Percentiles rank a stretch among this genome's conserved stretches.
These are phyloP conservation scores for Schizothecium vesticola DNA, from an alignment of 495 filamentous ascomycete genomes.

Conservation along the genomic window DNA sequence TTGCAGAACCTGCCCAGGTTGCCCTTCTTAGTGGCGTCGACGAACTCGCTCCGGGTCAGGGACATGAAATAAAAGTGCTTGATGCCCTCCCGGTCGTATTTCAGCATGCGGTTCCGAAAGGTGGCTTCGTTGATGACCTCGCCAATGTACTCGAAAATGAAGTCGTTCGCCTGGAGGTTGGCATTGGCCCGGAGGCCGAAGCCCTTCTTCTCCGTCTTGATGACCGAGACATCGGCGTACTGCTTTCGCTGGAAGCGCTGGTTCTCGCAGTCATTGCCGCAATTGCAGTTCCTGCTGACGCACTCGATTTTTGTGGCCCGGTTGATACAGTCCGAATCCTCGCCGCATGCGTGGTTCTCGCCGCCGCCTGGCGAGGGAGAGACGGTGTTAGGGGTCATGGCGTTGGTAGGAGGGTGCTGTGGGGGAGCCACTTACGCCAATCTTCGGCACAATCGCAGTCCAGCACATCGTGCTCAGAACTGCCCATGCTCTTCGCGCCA, in stretches of 20 bases:
- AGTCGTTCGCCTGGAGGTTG: slow-evolving; percentile 71
- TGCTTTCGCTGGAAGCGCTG: slow-evolving; percentile 89
- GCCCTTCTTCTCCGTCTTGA: slow-evolving; percentile 96
- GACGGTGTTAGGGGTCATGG: slow-evolving; percentile 11
- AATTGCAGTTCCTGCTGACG: slow-evolving; percentile 73
- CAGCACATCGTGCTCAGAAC: slow-evolving; percentile 82
- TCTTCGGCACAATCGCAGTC: slow-evolving; percentile 95
- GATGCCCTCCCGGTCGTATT: slow-evolving; percentile 93
- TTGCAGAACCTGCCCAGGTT: slow-evolving; percentile 98
- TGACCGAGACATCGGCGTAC: slow-evolving; percentile 87
- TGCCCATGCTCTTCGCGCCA: slow-evolving; percentile 80
- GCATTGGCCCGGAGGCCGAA: slow-evolving; percentile 81
- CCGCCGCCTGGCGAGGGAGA: slow-evolving; percentile 51
- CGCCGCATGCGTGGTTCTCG: slow-evolving; percentile 83
- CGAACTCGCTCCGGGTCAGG: slow-evolving; percentile 90
- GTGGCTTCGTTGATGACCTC: slow-evolving; percentile 92
- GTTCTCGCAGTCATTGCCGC: slow-evolving; percentile 84
- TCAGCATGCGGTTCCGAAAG: slow-evolving; percentile 80
- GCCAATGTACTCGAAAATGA: slow-evolving; percentile 97
- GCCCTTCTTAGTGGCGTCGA: slow-evolving; percentile 95
- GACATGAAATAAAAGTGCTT: slow-evolving; percentile 99
- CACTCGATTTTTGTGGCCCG: slow-evolving; percentile 98
- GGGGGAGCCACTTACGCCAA: slow-evolving; percentile 69
- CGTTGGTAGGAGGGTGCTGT: slow-evolving; percentile 11
- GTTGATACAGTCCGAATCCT: slow-evolving; percentile 98